Evolutionary conservation across 1,284 basidiomycete genomes (phyloP).

Genomic region (Trichosporon inkin): DNA sequence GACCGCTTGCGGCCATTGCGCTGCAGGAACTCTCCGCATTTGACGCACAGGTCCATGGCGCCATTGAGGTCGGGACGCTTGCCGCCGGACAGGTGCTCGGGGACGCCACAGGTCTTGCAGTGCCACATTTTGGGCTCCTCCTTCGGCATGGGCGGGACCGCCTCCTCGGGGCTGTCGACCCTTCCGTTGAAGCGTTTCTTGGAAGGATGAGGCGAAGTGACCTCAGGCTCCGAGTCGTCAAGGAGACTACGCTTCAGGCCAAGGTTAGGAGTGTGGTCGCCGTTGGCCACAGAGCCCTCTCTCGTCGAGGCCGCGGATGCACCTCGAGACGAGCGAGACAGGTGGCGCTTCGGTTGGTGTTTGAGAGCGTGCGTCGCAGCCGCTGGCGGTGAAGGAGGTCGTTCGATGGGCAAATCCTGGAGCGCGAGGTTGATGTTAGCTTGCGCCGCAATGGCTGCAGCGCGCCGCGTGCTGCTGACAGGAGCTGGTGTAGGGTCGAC

Average conservation of each 20-base stretch:
- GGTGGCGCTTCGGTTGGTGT: conserved; percentile 11
- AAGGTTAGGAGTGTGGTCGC: conserved; percentile 23
- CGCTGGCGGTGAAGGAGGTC: conserved; percentile 52
- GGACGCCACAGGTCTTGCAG: conserved; percentile 85
- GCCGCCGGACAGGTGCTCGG: conserved; percentile 75
- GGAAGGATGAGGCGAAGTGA: conserved; percentile 20
- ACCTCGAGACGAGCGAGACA: conserved; percentile 17
- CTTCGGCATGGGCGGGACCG: conserved; percentile 4
- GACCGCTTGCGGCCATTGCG: conserved; percentile 24
- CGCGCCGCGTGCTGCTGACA: conserved; percentile 60
- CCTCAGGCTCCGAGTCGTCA: conserved; percentile 31
- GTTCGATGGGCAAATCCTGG: conserved; percentile 49
- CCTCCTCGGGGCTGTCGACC: conserved; percentile 24
- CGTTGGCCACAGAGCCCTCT: conserved; percentile 30
- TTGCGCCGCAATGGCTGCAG: conserved; percentile 77
- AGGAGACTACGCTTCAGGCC: conserved; percentile 27
- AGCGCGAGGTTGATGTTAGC: conserved; percentile 50
- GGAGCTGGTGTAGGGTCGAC: conserved; percentile 56
- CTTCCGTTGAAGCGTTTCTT: conserved; percentile 28
- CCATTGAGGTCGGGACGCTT: conserved; percentile 73
- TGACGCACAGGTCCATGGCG: conserved; percentile 83
- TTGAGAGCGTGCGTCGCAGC: conserved; percentile 26
- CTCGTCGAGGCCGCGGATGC: conserved; percentile 29
- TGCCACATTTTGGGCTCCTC: conserved; percentile 66
- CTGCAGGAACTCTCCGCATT: conserved; percentile 65